Conservation (phyloP, 352 stramenopile species). For the Globisporangium parvum region DNA sequence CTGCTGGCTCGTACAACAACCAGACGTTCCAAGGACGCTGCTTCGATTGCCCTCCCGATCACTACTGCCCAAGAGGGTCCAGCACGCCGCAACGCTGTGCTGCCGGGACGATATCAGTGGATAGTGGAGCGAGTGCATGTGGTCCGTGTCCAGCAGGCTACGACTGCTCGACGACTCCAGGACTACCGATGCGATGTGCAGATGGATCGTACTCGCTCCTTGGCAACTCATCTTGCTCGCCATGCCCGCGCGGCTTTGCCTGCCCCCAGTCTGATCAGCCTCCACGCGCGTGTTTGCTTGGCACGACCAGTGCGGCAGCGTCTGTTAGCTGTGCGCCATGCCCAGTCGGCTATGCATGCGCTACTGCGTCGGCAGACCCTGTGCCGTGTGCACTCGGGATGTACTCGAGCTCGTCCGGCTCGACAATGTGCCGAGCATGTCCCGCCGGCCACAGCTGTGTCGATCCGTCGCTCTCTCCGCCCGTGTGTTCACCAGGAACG, state of each 20-base stretch:
- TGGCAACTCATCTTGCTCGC: constrained; percentile 20
- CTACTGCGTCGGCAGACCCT: constrained; percentile 5
- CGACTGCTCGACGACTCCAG: constrained; percentile 15
- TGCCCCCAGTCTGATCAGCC: constrained; percentile 16
- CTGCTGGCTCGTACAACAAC: constrained; percentile 32
- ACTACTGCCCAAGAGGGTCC: constrained; percentile 32
- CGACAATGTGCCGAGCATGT: constrained; percentile 28
- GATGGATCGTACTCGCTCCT: constrained; percentile 11
- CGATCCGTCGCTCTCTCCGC: constrained; percentile 25
- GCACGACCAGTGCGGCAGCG: constrained; percentile 13
- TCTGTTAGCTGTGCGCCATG: constrained; percentile 29
- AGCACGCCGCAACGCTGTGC: constrained; percentile 24
- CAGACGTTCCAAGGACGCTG: constrained; percentile 24
- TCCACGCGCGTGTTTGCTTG: constrained; percentile 10
- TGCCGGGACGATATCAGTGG: constrained; percentile 26
- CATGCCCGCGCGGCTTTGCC: constrained; percentile 25
- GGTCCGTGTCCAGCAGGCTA: constrained; percentile 47
- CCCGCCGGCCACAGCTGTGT: constrained; percentile 48
- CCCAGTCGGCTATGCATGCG: constrained; percentile 43
- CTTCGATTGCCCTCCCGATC: constrained; percentile 37
- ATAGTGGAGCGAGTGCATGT: constrained; percentile 21
- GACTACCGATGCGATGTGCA: constrained; percentile 10
- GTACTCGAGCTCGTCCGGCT: constrained; percentile 8
- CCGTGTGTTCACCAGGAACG: constrained; percentile 34
- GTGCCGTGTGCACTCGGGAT: background rate